Base-by-base conservation (phyloP, 768 basidiomycete genomes). In the Mycena vulgaris region DNA sequence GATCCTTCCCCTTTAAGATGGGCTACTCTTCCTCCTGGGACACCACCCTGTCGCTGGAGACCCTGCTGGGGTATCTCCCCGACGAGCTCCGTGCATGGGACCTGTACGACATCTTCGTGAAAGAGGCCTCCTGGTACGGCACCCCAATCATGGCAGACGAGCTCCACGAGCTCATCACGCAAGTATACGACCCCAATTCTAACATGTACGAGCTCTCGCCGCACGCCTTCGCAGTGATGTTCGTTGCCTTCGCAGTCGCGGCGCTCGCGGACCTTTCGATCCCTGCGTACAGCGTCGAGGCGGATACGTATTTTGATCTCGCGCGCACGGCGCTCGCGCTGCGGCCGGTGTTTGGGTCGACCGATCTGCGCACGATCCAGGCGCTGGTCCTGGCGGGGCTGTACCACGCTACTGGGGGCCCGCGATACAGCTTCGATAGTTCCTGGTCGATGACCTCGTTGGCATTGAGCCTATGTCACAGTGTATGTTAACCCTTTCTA, bases 201-300 rank as follows among this genome's bases (percentile, higher is more conserved):
- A 14, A 48, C 27, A 8, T 28, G 4, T 16, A 37, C 55, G 42
- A 49, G 21, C 40, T 59, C 30, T 23, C 61, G 4, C 37, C 55
- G 3, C 68, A 64, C 35, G 55, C 45, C 0, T 25, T 69, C 17
- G 62, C 55, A 3, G 55, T 59, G 3, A 10, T 64, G 5, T 69
- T 63, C 55, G 5, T 51, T 25, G 45, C 30, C 2, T 59, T 69
- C 30, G 60, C 67, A 0, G 33, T 27, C 2, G 83, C 82, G 31
- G 78, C 80, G 8, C 74, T 84, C 21, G 79, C 78, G 47, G 83
- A 84, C 48, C 78, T 82, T 31, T 78, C 79, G 5, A 75, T 82
- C 4, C 82, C 82, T 4, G 72, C 80, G 48, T 82, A 72, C 56
- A 70, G 56, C 67, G 48, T 55, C 0, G 68, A 77, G 55, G 74